Percentiles rank a stretch among this genome's conserved stretches.
These are phyloP conservation scores for Lathyrus tuberosus DNA, from an alignment of 306 rosid species.

Conservation along the genomic window DNA sequence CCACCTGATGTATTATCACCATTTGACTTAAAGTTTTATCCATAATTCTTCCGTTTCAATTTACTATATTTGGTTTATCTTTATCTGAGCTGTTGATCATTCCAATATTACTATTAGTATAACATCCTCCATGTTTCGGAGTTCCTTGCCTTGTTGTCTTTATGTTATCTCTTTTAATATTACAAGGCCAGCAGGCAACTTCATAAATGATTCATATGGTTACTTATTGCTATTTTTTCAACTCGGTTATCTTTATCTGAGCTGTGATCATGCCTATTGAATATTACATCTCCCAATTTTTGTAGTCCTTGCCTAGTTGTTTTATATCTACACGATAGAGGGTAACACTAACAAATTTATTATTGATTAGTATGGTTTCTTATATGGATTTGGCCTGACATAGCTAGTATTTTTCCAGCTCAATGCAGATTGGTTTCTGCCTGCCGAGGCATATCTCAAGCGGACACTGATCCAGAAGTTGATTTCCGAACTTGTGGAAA, in stretches of 20 bases:
- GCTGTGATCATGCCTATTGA: constrained; percentile 20
- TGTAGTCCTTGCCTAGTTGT: constrained; percentile 13
- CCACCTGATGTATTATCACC: constrained; percentile 2
- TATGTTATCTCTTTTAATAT: constrained; percentile 31
- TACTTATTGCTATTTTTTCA: constrained; percentile 25
- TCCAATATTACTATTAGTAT: constrained; percentile 17
- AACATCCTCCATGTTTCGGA: constrained; percentile 7
- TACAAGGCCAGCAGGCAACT: constrained; percentile 16
- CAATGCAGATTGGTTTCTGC: constrained; percentile 80
- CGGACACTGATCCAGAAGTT: constrained; percentile 82
- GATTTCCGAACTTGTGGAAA: constrained; percentile 73
- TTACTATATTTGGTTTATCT: constrained; percentile 16
- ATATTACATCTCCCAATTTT: constrained; percentile 26
- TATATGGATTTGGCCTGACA: constrained; percentile 34
- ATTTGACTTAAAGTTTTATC: background rate
- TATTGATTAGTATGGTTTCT: constrained; percentile 21
- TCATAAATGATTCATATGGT: constrained; percentile 19
- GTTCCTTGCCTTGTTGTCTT: constrained; percentile 20
- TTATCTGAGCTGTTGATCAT: constrained; percentile 22
- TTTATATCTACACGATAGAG: constrained; percentile 23
- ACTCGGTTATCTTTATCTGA: constrained; percentile 11
- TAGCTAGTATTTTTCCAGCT: constrained; percentile 60
- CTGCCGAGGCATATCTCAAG: constrained; percentile 91
- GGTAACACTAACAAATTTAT: background rate
- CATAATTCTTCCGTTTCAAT: background rate